phyloP scores from a whole-genome alignment of 2,329 filamentous ascomycete species.

The Byssothecium circinans region DNA sequence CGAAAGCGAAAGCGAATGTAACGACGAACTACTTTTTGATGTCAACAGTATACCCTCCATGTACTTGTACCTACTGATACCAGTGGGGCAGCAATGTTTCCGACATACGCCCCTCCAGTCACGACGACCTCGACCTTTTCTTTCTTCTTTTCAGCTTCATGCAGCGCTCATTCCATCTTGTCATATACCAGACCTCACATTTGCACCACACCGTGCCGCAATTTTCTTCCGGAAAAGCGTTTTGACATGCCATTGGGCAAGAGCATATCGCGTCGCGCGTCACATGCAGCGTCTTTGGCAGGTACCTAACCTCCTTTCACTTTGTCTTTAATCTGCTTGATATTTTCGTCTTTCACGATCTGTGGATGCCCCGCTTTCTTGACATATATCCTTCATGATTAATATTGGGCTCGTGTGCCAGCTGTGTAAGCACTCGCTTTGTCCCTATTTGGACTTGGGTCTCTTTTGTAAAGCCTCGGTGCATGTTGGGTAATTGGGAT shows the following conservation, averaged over 20 bases:
- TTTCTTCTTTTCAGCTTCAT: not conserved
- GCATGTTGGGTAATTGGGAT: not conserved
- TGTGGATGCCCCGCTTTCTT: not conserved
- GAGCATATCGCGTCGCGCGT: not conserved
- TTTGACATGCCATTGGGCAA: not conserved
- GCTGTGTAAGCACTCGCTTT: conserved; percentile 15
- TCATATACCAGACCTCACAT: not conserved
- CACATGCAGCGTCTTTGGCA: not conserved
- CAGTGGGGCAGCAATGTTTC: not conserved
- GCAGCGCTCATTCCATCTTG: not conserved
- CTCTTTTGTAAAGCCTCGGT: not conserved
- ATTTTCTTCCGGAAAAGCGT: not conserved
- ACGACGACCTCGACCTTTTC: not conserved
- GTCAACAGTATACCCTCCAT: conserved; percentile 6
- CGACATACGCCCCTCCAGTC: not conserved
- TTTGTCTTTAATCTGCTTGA: not conserved
- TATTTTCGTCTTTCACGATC: conserved; percentile 2
- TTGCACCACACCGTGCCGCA: not conserved
- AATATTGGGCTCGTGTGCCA: not conserved
- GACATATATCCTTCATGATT: not conserved
- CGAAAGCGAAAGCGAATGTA: conserved; percentile 60
- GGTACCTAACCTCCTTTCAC: not conserved
- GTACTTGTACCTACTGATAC: conserved; percentile 19
- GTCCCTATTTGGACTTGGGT: conserved; percentile 7
- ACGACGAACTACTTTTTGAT: conserved; percentile 21